phyloP scores from a whole-genome alignment of 2,329 filamentous ascomycete genomes.

The Penicillium sp. region DNA sequence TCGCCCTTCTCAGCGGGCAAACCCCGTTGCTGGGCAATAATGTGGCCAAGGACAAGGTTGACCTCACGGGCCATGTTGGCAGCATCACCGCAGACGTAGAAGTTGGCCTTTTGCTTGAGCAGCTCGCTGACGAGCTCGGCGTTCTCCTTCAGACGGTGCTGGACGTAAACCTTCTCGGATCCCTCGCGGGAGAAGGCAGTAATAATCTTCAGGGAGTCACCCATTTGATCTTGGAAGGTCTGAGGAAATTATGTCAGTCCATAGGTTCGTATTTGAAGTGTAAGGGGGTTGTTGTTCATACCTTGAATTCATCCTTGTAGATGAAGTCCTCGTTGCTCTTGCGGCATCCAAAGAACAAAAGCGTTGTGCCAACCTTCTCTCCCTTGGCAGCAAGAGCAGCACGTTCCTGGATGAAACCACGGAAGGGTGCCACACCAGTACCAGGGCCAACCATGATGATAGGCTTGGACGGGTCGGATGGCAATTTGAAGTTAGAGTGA shows the following conservation, averaged over 20 bases:
- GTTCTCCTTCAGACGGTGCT: slow-evolving; percentile 83
- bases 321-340: slow-evolving; percentile 87
- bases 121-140: slow-evolving; percentile 84
- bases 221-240: slow-evolving; percentile 79
- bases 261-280: neutral
- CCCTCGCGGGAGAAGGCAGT: slow-evolving; percentile 93
- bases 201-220: slow-evolving; percentile 85
- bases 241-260: slow-evolving; percentile 44
- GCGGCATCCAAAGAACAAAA: slow-evolving; percentile 95
- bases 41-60: slow-evolving; percentile 80
- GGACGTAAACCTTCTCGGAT: slow-evolving; percentile 90
- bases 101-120: slow-evolving; percentile 79
- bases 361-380: slow-evolving; percentile 77
- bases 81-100: slow-evolving; percentile 97
- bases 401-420: slow-evolving; percentile 91
- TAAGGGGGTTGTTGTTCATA: slow-evolving; percentile 50
- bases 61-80: slow-evolving; percentile 96
- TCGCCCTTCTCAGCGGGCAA: slow-evolving; percentile 85
- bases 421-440: slow-evolving; percentile 94
- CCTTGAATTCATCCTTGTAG: slow-evolving; percentile 89
- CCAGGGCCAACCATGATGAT: slow-evolving; percentile 95
- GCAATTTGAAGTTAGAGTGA: slow-evolving; percentile 98
- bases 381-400: slow-evolving; percentile 79
- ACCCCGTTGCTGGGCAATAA: slow-evolving; percentile 79
- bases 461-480: slow-evolving; percentile 89